phyloP scores from a whole-genome alignment of 2,329 filamentous ascomycete genomes.

The Cordyceps farinosa region DNA sequence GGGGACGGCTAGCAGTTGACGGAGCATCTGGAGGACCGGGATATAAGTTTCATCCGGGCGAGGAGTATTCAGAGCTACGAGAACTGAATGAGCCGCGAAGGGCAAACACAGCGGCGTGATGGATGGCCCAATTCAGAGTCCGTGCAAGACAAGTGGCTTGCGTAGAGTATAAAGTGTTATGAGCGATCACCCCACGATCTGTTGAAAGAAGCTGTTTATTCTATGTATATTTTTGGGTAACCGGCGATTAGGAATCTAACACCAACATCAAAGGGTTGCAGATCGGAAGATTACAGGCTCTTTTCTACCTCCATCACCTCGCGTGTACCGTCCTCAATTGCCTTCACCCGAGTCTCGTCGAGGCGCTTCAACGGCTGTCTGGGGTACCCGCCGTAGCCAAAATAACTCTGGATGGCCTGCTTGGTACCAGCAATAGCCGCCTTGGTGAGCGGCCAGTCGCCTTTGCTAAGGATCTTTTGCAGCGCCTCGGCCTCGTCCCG shows the following conservation, averaged over 20 bases:
- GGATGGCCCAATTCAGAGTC: neutral
- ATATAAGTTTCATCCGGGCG: neutral
- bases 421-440: slow-evolving; percentile 84
- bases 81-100: neutral
- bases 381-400: slow-evolving; percentile 75
- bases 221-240: neutral
- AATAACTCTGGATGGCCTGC: slow-evolving; percentile 74
- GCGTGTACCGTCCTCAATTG: slow-evolving; percentile 52
- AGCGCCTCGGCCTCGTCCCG: slow-evolving; percentile 69
- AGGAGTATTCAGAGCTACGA: neutral
- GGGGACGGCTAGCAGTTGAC: neutral
- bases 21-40: neutral
- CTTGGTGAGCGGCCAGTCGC: slow-evolving; percentile 82
- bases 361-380: slow-evolving; percentile 68
- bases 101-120: neutral
- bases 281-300: slow-evolving; percentile 36
- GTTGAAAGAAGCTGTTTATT: neutral
- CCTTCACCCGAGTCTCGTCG: slow-evolving; percentile 50
- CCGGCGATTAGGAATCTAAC: too few relatives aligned
- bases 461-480: slow-evolving; percentile 73
- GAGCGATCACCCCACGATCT: too few relatives aligned
- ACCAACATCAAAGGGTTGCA: neutral
- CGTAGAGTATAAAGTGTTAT: too few relatives aligned
- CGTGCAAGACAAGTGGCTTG: neutral
- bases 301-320: slow-evolving; percentile 66